Evolutionary conservation across 1,284 basidiomycete genomes (phyloP), one percentile per base, ranked within the genome.

Genomic region (Veloboletus limbatus): DNA sequence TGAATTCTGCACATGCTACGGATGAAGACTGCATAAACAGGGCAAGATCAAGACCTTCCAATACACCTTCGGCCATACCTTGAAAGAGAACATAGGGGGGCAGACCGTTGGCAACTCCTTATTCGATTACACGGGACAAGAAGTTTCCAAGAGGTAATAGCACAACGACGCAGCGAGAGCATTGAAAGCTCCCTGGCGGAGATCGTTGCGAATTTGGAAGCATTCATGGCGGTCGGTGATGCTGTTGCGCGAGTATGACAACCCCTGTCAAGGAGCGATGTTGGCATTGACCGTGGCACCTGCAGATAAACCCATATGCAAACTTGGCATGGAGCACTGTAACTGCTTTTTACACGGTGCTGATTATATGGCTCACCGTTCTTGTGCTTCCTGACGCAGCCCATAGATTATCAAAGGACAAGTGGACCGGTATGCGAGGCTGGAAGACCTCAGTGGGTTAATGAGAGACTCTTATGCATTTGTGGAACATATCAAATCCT

Each of bases 391-490:
- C 47, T 65, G 20, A 67, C 36, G 2, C 20, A 5, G 11, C 1
- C 1, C 20, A 4, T 24, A 68, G 66, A 54, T 59, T 3, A 45
- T 67, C 17, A 57, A 54, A 54, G 54, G 43, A 7, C 66, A 69
- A 40, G 38, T 59, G 7, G 55, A 60, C 0, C 53, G 54, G 9
- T 54, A 68, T 45, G 40, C 45, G 6, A 54, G 39, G 24, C 52
- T 67, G 4, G 48, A 51, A 16, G 56, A 55, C 16, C 61, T 69
- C 14, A 38, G 53, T 13, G 25, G 20, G 2, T 44, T 58, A 13
- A 70, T 68, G 67, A 55, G 39, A 17, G 55, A 59, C 8, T 49
- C 59, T 18, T 68, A 69, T 31, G 37, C 45, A 7, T 69, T 69
- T 25, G 60, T 67, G 6, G 65, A 66, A 22, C 49, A 51, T 16